Evolutionary conservation across 176 grass and related monocot genomes (phyloP), one percentile per base, ranked within the genome.

Genomic region (Oryza meridionalis): DNA sequence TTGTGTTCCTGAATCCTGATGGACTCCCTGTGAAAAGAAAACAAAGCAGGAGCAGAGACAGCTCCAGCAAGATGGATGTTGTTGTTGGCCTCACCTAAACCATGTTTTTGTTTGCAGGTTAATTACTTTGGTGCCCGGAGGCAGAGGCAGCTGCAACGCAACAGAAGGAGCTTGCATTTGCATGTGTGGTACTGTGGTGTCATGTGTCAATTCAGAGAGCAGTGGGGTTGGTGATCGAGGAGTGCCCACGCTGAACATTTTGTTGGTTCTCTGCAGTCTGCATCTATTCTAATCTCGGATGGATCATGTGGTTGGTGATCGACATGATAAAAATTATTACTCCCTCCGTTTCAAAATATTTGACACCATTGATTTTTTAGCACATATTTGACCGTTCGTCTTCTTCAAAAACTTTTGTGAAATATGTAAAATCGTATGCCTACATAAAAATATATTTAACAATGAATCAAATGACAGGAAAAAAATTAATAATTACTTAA

Each of bases 11-110:
- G 50, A 53, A 7, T 55, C 51, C 51, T 53, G 50, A 53, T 53
- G 7, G 46, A 15, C 46, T 49, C 3, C 68, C 29, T 14, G 24
- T 26, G 4, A 21, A 21, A 3, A 11, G 4, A 21, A 21, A 3
- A 11, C 29, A 32, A 55, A 17, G 19, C 62, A 25, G 81, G 32
- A 44, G 62, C 3, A 6, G 15, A 19, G 27, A 29, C 38, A 58
- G 50, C 82, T 76, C 82, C 82, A 51, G 82, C 65, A 43, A 31
- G 40, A 63, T 22, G 77, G 70, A 35, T 65, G 63, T 21, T n/a
- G n/a, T n/a, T n/a, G 43, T 70, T 19, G 4, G 44, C 29, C 29
- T 40, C 82, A 40, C 82, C 43, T 53, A 33, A 83, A 72, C 79
- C 49, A 37, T 37, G 17, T 59, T 24, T 71, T 6, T 3, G 19